Evolutionary conservation across 441 rosid genomes (phyloP), one percentile per base, ranked within the genome.

Genomic region (Populus tomentosa): DNA sequence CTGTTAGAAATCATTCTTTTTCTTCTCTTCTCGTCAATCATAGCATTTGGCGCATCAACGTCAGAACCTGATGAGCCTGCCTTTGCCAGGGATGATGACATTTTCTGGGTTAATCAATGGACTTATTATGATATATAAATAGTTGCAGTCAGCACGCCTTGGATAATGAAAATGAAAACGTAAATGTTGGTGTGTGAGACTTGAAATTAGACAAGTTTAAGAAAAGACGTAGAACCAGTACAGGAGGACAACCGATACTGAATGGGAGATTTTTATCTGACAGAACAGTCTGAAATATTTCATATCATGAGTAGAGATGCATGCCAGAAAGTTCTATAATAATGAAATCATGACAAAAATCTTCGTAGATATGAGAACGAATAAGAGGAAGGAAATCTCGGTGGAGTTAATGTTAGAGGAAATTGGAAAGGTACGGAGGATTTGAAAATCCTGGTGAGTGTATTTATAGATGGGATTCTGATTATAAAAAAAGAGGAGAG

Each of bases 1-100:
- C 93, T 74, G 78, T 92, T 92, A 6, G 94, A 90, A 53, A 82
- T 74, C 86, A 86, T 92, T 82, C 94, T 84, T 82, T 85, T 84
- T 66, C 88, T 81, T 80, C 86, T 90, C 88, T 84, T 90, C 77
- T 89, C 97, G 2, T 88, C 86, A 23, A 75, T 28, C 46, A n/a
- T 65, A 6, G 73, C 65, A 65, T 63, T 28, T 38, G 30, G 56
- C 21, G 77, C 83, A 18, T 85, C 87, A 5, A 42, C 61, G 7
- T 86, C 89, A 2, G 88, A 81, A 46, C 86, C 84, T 32, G 93
- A 53, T 18, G 61, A 82, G 74, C 85, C 79, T 67, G 65, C 81
- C 71, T 73, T 80, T 2, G 78, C 75, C 8, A 33, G 13, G 21
- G 75, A 67, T 32, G 80, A n/a, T 38, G 80, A n/a, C 82, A 77